Percentiles rank a stretch among this genome's conserved stretches.
Evolutionary conservation across 495 filamentous ascomycete species (phyloP).

Genomic region (Opeltia flavorubescens): DNA sequence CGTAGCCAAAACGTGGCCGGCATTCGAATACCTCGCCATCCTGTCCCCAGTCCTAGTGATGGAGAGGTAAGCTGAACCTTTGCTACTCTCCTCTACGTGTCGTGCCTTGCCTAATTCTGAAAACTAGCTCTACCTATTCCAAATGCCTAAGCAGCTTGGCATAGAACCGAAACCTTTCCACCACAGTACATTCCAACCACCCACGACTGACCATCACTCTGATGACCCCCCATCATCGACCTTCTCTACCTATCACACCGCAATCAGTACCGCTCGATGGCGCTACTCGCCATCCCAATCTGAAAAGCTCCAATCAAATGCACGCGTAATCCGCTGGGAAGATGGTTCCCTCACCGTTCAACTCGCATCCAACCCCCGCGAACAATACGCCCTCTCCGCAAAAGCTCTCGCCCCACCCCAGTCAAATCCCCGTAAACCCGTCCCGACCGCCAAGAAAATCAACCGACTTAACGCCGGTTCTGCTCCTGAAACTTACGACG

Average conservation of each 20-base stretch:
- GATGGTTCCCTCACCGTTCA: constrained; percentile 76
- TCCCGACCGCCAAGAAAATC: constrained; percentile 25
- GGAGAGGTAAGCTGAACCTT: constrained; percentile 43
- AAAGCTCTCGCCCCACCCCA: constrained; percentile 61
- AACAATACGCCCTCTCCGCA: constrained; percentile 65
- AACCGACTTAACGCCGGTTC: constrained; percentile 1
- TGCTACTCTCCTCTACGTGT: background rate
- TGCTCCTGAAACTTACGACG: constrained; percentile 39
- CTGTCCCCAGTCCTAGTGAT: constrained; percentile 57
- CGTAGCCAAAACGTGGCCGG: constrained; percentile 41
- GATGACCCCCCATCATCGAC: constrained; percentile 20
- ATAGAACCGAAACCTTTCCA: constrained; percentile 63
- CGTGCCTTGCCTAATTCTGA: background rate
- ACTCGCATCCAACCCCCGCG: constrained; percentile 51
- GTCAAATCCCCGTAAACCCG: constrained; percentile 28
- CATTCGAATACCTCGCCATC: constrained; percentile 46
- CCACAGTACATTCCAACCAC: constrained; percentile 54
- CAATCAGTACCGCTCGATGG: constrained; percentile 57
- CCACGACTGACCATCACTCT: constrained; percentile 39
- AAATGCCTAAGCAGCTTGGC: constrained; percentile 65
- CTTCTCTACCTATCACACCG: constrained; percentile 48
- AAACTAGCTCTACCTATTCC: constrained; percentile 58
- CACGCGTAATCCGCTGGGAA: constrained; percentile 66
- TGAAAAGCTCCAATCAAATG: constrained; percentile 53
- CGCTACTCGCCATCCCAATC: constrained; percentile 50